Base-by-base conservation (phyloP, 495 filamentous ascomycete species). In the Hypoxylon subgilvum region DNA sequence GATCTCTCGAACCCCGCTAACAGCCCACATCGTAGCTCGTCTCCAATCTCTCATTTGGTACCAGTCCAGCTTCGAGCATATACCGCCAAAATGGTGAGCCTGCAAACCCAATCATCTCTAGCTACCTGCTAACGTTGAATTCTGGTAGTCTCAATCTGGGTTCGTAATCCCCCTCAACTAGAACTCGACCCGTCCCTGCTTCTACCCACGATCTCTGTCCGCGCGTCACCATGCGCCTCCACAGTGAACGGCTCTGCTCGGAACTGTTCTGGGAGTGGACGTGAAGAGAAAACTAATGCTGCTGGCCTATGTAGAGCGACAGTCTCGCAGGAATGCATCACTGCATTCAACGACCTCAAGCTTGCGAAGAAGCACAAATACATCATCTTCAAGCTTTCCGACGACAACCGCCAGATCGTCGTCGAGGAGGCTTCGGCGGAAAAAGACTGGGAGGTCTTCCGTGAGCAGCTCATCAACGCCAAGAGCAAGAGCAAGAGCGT, bases 351-450 rank as follows among this genome's bases (percentile, higher is more conserved):
- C 72, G 86, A 96, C 48, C 87, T 98, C 57, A 96, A 96, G 83
- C 83, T 92, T 65, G 84, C 80, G 78, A 91, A 92, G 74, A 86
- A 86, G 75, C 78, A 85, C 80, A 96, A 95, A 79, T 98, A 85
- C 80, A 88, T 98, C 79, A 89, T 98, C 85, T 97, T 86, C 88
- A 96, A 96, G 83, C 87, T 98, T 69, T 83, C 88, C 61, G 91
- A 96, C 76, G 85, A 96, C 83, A 89, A 89, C 86, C 94, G 89
- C 76, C 73, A 88, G 67, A 92, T 97, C 70, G 88, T 88, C 36
- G 84, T 97, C 66, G 89, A 95, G 63, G 81, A 84, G 56, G 85
- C 86, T 50, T 78, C 79, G 39, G 78, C 82, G 19, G 72, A 80
- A 62, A 70, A 70, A 16, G 80, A 86, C 66, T 92, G 88, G 78